Base-by-base conservation (phyloP, 257 asterid species). In the Fraxinus anomala region DNA sequence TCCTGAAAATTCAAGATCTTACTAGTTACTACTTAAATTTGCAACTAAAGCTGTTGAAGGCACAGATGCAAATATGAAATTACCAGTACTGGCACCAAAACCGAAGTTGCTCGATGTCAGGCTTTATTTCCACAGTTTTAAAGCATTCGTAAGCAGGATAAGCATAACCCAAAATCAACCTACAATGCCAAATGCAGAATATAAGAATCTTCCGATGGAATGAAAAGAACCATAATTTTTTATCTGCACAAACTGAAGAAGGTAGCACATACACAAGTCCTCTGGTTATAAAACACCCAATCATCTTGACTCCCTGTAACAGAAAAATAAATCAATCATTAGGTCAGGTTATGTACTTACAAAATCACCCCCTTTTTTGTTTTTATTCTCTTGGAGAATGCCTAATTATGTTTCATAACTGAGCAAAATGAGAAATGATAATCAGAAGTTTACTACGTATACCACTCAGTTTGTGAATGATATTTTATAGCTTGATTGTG, bases 21-120 rank as follows among this genome's bases (percentile, higher is more conserved):
- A 21, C 65, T 54, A 71, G 47, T 78, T 74, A 65, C 67, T 36
- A 13, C 73, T 34, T 59, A 72, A 75, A 79, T 65, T 75, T 76
- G 78, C 8, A 76, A 75, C 68, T 74, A 69, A 69, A 75, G 19
- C 75, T 56, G 11, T 16, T 30, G 30, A 14, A 69, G 31, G 82
- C 42, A 65, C 23, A 28, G 79, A 39, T 16, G 17, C 11, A 5
- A 61, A 81, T 1, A 70, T 37, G 47, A 56, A 28, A 37, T 72
- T 87, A 94, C 98, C 98, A 94, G 72, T 94, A 94, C 66, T 94
- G 98, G 90, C 99, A 94, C 99, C 99, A 94, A 85, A 92, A 94
- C 31, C 88, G 93, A 74, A 94, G 97, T 79, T 91, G 94, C 80
- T 88, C 91, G 39, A 95, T 93, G 59, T 95, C 94, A 12, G 98